Base-by-base conservation (phyloP, 352 stramenopile species). In the Phytopythium chamaehyphon region DNA sequence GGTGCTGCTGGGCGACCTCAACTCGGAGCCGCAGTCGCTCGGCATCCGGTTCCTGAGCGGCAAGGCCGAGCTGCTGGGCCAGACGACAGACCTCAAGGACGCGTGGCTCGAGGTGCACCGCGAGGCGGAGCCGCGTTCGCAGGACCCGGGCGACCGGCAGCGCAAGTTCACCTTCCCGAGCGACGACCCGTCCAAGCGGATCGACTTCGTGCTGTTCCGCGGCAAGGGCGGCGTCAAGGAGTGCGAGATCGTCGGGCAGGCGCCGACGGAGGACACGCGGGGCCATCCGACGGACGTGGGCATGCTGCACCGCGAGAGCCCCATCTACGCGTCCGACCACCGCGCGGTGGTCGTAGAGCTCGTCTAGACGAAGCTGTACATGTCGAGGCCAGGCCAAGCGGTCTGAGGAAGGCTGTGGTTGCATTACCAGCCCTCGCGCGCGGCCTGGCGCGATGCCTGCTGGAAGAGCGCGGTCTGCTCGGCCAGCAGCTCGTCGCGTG, bases 261-360 rank as follows among this genome's bases (percentile, higher is more conserved):
- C 66, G 28, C 84, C 86, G 10, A 91, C 76, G 0, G 51, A 67
- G 10, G 82, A 91, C 50, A 94, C 86, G 2, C 65, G 67, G 18
- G 21, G 55, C 22, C 80, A 76, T 40, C 77, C 69, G 1, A 54
- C 66, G 6, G 66, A 90, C 57, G 76, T 91, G 0, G 84, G 85
- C 14, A 93, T 96, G 83, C 72, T 93, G 39, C 56, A 93, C 45
- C 24, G 31, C 10, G 62, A 68, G n/a, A 93, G 82, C n/a, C 83
- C 79, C 3, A 59, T 96, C 22, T 96, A 91, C 59, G 81, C 77
- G 3, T 95, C 84, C 14, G 86, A 96, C 49, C 86, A 96, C 62
- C 83, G 84, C 31, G 86, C 71, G 21, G 73, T 96, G 31, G 64
- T 96, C 22, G 78, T 76, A 2, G 73, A 88, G 55, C 87, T 95